A percentile compares a stretch with the other conserved stretches of the same genome.
Evolutionary conservation across 768 basidiomycete species (phyloP).

Genomic region (Macrolepiota albuminosa): DNA sequence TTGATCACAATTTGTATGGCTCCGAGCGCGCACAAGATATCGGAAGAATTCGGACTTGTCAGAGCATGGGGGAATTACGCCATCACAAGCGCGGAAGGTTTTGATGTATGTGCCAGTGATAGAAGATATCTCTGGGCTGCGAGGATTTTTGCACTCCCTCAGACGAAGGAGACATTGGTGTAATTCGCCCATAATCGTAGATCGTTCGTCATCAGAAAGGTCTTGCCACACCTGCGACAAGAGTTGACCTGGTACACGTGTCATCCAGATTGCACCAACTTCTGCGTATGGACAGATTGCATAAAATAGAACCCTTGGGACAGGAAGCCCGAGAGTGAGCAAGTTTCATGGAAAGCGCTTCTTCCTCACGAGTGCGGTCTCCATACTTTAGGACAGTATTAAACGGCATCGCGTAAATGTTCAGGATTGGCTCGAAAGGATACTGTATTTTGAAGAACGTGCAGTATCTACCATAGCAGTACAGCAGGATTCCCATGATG

Average conservation of each 20-base stretch:
- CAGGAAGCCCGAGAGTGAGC: slow-evolving; percentile 7
- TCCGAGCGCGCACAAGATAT: not conserved
- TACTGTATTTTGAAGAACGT: not conserved
- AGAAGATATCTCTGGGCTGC: slow-evolving; percentile 3
- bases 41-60: slow-evolving; percentile 3
- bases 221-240: not conserved
- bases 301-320: slow-evolving; percentile 5
- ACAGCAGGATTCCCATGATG: not conserved
- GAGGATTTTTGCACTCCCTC: slow-evolving; percentile 5
- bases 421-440: not conserved
- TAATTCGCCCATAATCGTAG: not conserved
- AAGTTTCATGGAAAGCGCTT: slow-evolving; percentile 5
- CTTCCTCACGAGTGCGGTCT: slow-evolving; percentile 2
- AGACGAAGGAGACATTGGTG: slow-evolving; percentile 3
- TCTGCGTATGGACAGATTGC: not conserved
- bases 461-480: not conserved
- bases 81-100: not conserved
- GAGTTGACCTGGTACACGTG: not conserved
- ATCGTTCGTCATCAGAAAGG: not conserved
- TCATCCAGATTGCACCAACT: slow-evolving; percentile 7
- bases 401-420: slow-evolving; percentile 1
- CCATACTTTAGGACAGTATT: slow-evolving; percentile 1
- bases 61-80: not conserved
- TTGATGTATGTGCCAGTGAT: slow-evolving; percentile 1
- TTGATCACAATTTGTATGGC: no score